Conservation (phyloP, 352 stramenopile genomes). For the Pythium pyrilobum region DNA sequence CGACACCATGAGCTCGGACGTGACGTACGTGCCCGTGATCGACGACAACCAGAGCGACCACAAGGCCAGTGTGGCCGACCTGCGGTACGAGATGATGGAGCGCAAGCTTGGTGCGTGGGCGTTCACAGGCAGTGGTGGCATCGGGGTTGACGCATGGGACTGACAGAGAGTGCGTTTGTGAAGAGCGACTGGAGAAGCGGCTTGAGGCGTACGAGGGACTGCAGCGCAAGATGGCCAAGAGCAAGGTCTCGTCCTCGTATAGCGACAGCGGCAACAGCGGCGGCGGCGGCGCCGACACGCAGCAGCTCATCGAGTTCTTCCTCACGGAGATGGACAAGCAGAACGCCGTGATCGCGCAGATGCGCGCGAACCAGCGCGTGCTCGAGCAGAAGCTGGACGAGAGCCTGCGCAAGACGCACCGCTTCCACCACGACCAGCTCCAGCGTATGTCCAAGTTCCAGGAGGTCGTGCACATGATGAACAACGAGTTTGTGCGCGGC, state of each 20-base stretch:
- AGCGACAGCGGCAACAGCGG: neutral
- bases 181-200: slow-evolving; percentile 27
- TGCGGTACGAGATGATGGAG: slow-evolving; percentile 24
- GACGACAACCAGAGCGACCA: slow-evolving; percentile 18
- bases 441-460: slow-evolving; percentile 30
- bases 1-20: slow-evolving; percentile 19
- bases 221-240: slow-evolving; percentile 16
- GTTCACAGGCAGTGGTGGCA: too few relatives aligned
- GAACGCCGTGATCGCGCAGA: slow-evolving; percentile 23
- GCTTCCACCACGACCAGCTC: slow-evolving; percentile 24
- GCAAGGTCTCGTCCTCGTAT: slow-evolving; percentile 2
- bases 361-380: slow-evolving; percentile 18
- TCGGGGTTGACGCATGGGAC: neutral
- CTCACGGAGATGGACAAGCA: slow-evolving; percentile 45
- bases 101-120: slow-evolving; percentile 19
- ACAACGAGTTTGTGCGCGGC: slow-evolving; percentile 29
- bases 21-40: slow-evolving; percentile 14
- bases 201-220: slow-evolving; percentile 27
- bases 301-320: slow-evolving; percentile 44
- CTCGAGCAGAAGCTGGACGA: slow-evolving; percentile 27
- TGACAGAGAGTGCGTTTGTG: neutral
- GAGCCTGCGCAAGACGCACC: slow-evolving; percentile 23
- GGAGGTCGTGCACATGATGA: slow-evolving; percentile 33
- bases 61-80: neutral
- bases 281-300: slow-evolving; percentile 11